phyloP scores from a whole-genome alignment of 441 rosid species.

The Eruca vesicaria region DNA sequence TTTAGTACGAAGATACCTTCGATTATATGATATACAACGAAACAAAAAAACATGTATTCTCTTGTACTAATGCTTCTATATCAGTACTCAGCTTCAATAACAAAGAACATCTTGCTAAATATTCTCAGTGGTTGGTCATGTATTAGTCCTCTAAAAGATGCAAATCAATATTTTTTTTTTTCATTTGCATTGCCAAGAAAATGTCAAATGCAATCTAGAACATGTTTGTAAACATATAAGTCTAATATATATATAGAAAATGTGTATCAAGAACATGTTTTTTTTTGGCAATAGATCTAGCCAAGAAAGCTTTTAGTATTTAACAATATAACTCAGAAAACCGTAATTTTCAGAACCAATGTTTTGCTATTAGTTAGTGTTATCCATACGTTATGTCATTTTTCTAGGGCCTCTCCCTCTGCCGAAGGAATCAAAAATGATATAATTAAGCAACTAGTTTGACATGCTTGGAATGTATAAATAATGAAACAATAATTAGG shows the following conservation, averaged over 20 bases:
- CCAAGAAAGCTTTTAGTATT: neutral
- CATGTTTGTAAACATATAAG: neutral
- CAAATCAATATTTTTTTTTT: neutral
- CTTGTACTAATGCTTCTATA: too few species aligned
- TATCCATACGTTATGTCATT: slow-evolving; percentile 1
- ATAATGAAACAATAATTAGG: slow-evolving; percentile 25
- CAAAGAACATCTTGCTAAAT: neutral
- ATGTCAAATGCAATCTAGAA: neutral
- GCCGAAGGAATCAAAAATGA: slow-evolving; percentile 23
- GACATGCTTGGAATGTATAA: slow-evolving; percentile 28
- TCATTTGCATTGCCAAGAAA: slow-evolving; percentile 4
- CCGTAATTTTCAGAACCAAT: neutral
- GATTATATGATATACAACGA: slow-evolving; percentile 2
- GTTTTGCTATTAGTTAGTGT: neutral
- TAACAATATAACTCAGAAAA: neutral
- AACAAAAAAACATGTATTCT: neutral
- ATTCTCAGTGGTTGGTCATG: slow-evolving; percentile 4
- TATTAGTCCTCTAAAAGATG: slow-evolving; percentile 11
- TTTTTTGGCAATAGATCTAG: neutral
- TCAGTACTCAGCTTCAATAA: too few species aligned
- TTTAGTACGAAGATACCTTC: slow-evolving; percentile 28
- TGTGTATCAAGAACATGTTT: neutral
- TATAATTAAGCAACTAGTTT: slow-evolving; percentile 25
- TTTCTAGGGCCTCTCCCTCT: slow-evolving; percentile 22
- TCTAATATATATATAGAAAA: neutral